A percentile compares a stretch with the other conserved stretches of the same genome.
These are phyloP conservation scores for Ormosia semicastrata DNA, from an alignment of 306 rosid genomes.

Conservation along the genomic window DNA sequence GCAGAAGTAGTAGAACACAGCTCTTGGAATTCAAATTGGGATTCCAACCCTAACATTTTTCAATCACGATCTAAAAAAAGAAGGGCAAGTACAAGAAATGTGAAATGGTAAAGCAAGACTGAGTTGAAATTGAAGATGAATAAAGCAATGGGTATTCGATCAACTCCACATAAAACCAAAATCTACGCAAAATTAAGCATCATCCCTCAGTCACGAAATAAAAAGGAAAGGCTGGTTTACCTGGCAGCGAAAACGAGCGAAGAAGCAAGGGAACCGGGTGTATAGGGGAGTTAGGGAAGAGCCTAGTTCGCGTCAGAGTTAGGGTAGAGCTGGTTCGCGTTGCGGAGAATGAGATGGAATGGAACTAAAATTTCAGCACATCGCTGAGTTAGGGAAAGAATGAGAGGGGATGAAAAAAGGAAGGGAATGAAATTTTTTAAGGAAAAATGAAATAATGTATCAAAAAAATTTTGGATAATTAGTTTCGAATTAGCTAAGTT, in stretches of 20 bases:
- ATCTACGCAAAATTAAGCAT: slow-evolving; percentile 22
- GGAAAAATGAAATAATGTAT: too few relatives aligned
- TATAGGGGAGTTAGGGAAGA: neutral
- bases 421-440: too few relatives aligned
- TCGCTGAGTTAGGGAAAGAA: too few relatives aligned
- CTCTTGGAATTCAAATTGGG: slow-evolving; percentile 15
- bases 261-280: slow-evolving; percentile 24
- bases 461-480: too few relatives aligned
- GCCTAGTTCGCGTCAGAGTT: too few relatives aligned
- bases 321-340: too few relatives aligned
- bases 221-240: slow-evolving; percentile 18
- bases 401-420: too few relatives aligned
- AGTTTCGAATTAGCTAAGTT: too few relatives aligned
- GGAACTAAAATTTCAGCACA: too few relatives aligned
- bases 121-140: slow-evolving; percentile 31
- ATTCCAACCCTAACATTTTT: slow-evolving; percentile 33
- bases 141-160: slow-evolving; percentile 31
- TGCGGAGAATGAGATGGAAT: too few relatives aligned
- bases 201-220: neutral
- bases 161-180: slow-evolving; percentile 10
- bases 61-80: neutral
- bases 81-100: slow-evolving; percentile 10
- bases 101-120: slow-evolving; percentile 10
- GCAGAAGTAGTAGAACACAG: slow-evolving; percentile 4
- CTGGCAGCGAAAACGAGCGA: slow-evolving; percentile 25